Base-by-base conservation (phyloP, 2,329 filamentous ascomycete genomes). In the Penicillium capsulatum region DNA sequence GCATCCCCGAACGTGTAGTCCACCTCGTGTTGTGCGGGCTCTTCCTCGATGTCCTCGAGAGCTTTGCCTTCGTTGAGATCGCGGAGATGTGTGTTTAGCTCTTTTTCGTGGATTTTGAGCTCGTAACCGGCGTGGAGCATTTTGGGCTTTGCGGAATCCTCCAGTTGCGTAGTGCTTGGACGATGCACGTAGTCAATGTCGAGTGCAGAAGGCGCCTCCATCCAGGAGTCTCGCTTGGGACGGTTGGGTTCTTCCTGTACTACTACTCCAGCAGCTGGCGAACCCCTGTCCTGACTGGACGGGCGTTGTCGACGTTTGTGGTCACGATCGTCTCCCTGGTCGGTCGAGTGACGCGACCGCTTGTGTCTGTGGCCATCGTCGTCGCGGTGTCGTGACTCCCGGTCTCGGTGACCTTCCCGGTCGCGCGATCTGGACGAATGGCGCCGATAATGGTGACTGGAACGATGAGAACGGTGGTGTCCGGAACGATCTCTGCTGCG, bases 1-100 rank as follows among this genome's bases (percentile, higher is more conserved):
- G 79, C 70, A 61, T 98, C 92, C 13, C 94, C 92, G 64, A 98
- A 94, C 0, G 71, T 86, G 60, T 97, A 98, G 42, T 79, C 73
- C 7, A 94, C 79, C 40, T 85, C 77, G 37, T 80, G 72, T 31
- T 79, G 67, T 1, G 74, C 70, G 2, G 76, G 72, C 48, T 76
- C 67, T 5, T 77, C 63, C 15, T 73, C 68, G 7, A 78, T 61
- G 10, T 79, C 72, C 17, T 79, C 75, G 2, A 74, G 48, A 0
- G 64, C 67, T 35, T 75, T 80, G 2, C 77, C 76, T 9, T 77
- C 73, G 24, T 80, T 76, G 7, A 85, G 54, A 45, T 80, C 74
- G 7, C 76, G 74, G 36, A 89, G 65, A 50, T 87, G 77, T 4
- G 75, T 73, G 61, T 96, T 96, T 32, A 96, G 71, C 61, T 97